phyloP scores from a whole-genome alignment of 148 eudicot species.

The Amaranthus palmeri region DNA sequence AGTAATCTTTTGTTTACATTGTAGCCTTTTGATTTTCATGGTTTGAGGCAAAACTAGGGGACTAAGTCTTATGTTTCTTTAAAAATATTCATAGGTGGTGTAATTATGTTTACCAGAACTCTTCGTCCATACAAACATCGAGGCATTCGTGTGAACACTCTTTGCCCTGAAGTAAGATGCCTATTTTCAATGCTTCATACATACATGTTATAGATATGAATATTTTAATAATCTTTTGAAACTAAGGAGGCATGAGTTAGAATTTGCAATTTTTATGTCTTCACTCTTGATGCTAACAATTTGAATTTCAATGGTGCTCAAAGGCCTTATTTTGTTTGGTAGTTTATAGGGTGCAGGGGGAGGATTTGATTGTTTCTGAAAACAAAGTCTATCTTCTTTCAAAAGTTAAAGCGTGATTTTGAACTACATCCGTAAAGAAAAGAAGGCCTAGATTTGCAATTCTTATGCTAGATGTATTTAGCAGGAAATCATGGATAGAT shows the following conservation, averaged over 20 bases:
- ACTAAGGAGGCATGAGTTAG: neutral
- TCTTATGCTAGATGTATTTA: too few relatives aligned
- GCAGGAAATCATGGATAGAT: too few relatives aligned
- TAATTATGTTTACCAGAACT: constrained; percentile 77
- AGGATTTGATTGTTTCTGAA: too few relatives aligned
- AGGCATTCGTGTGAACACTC: constrained; percentile 86
- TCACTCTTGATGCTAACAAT: neutral
- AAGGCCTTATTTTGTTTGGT: neutral
- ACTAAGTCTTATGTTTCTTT: constrained; percentile 15
- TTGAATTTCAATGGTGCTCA: neutral
- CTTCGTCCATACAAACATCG: constrained; percentile 55
- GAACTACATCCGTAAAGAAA: too few relatives aligned
- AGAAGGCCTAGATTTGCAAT: too few relatives aligned
- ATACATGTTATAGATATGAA: neutral
- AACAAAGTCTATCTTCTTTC: neutral
- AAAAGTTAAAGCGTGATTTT: too few relatives aligned
- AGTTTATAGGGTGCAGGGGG: neutral
- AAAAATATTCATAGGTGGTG: constrained; percentile 55
- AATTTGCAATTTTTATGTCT: neutral
- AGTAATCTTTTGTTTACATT: neutral
- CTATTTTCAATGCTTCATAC: constrained; percentile 10
- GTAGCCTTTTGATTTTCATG: neutral
- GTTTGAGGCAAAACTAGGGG: neutral
- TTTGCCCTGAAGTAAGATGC: constrained; percentile 86
- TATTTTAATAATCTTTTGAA: too few relatives aligned